Conservation (phyloP, 129 eudicot species). For the Ambrosia artemisiifolia region DNA sequence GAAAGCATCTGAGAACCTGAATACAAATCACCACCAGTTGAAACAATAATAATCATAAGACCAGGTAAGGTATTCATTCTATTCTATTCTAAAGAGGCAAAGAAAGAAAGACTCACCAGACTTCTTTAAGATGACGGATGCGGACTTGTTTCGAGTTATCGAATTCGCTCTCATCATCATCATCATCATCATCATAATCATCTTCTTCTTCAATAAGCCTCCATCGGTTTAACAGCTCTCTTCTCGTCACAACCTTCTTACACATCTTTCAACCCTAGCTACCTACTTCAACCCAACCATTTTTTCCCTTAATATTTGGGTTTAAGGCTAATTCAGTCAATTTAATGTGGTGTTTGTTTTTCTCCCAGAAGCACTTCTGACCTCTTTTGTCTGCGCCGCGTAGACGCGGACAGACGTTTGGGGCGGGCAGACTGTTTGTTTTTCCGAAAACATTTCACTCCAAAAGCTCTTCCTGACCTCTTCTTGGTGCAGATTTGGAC, state of each 20-base stretch:
- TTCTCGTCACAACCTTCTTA: conserved; percentile 28
- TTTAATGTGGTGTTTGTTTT: too few relatives aligned
- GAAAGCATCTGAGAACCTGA: conserved; percentile 94
- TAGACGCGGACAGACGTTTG: too few relatives aligned
- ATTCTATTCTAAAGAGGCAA: not conserved
- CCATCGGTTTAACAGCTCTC: conserved; percentile 73
- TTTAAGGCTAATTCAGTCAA: too few relatives aligned
- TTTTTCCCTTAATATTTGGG: too few relatives aligned
- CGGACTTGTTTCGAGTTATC: conserved; percentile 45
- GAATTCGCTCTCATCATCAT: conserved; percentile 39
- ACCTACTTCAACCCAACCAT: too few relatives aligned
- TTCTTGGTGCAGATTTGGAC: too few relatives aligned
- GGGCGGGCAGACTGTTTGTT: too few relatives aligned
- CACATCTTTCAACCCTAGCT: conserved; percentile 16
- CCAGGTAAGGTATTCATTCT: not conserved
- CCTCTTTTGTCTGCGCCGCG: too few relatives aligned
- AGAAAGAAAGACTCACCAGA: conserved; percentile 41
- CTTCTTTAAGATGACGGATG: conserved; percentile 61
- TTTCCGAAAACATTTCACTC: too few relatives aligned
- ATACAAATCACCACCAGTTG: not conserved
- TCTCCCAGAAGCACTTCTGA: too few relatives aligned
- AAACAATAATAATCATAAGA: not conserved
- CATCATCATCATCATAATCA: conserved; percentile 54
- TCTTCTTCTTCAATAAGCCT: conserved; percentile 66
- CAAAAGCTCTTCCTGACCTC: too few relatives aligned